Evolutionary conservation across 495 filamentous ascomycete genomes (phyloP).

Genomic region (Talaromyces borbonicus): DNA sequence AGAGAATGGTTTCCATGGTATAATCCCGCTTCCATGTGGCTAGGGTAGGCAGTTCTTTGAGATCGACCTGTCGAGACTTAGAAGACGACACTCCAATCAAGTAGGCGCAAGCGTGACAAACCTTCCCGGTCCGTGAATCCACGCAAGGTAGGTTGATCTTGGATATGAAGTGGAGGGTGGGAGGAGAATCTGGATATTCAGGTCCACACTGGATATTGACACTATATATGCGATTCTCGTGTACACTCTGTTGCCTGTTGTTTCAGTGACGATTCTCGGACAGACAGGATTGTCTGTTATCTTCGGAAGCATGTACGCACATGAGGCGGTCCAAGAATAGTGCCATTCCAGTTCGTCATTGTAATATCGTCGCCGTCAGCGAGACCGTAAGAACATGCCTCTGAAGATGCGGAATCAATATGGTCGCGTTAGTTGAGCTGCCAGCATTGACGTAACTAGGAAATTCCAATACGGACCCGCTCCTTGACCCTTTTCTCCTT

Average conservation of each 20-base stretch:
- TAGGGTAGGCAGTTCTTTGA: constrained; percentile 69
- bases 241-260: constrained; percentile 56
- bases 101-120: constrained; percentile 16
- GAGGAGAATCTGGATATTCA: constrained; percentile 81
- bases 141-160: constrained; percentile 95
- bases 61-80: constrained; percentile 57
- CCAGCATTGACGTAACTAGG: not conserved
- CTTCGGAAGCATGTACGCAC: constrained; percentile 41
- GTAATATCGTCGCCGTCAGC: constrained; percentile 90
- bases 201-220: constrained; percentile 93
- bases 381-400: constrained; percentile 94
- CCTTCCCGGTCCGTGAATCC: constrained; percentile 64
- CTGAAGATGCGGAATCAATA: constrained; percentile 37
- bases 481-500: constrained; percentile 94
- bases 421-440: constrained; percentile 8
- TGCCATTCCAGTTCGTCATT: constrained; percentile 98
- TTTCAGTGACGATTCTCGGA: constrained; percentile 8
- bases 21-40: constrained; percentile 80
- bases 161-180: constrained; percentile 80
- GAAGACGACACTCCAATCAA: not conserved
- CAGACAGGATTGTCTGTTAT: not conserved
- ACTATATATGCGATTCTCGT: constrained; percentile 98
- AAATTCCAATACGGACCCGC: constrained; percentile 50
- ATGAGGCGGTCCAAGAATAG: constrained; percentile 92
- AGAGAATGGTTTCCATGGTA: constrained; percentile 89